Conservation (phyloP, 2,329 filamentous ascomycete genomes). For the Eutypa lata region DNA sequence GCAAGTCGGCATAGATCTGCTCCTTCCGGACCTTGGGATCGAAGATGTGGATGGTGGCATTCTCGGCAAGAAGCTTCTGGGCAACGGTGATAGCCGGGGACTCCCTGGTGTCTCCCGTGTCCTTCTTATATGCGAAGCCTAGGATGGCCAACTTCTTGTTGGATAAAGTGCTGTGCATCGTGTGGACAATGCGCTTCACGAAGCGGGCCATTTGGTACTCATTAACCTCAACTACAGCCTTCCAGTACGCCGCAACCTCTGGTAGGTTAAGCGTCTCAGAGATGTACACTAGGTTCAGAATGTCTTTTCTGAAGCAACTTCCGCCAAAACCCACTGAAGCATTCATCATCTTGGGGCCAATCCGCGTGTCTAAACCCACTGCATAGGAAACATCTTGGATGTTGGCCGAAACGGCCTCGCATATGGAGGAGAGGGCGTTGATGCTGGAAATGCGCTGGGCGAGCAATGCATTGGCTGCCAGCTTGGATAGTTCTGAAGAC, state of each 20-base stretch:
- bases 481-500: conserved; percentile 76
- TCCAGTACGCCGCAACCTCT: conserved; percentile 75
- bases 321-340: conserved; percentile 76
- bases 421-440: conserved; percentile 77
- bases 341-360: conserved; percentile 71
- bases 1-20: conserved; percentile 47
- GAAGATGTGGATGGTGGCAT: conserved; percentile 62
- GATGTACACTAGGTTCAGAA: conserved; percentile 70
- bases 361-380: conserved; percentile 67
- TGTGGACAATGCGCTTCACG: conserved; percentile 60
- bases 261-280: conserved; percentile 66
- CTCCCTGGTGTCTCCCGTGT: conserved; percentile 73
- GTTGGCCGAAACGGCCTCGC: conserved; percentile 72
- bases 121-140: conserved; percentile 78
- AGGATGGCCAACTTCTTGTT: conserved; percentile 71
- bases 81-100: conserved; percentile 67
- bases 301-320: conserved; percentile 79
- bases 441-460: conserved; percentile 79
- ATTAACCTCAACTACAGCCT: conserved; percentile 71
- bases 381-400: conserved; percentile 68
- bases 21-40: conserved; percentile 58
- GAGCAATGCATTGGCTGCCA: conserved; percentile 76
- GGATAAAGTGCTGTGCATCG: conserved; percentile 65
- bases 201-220: conserved; percentile 71
- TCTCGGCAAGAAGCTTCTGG: conserved; percentile 61